phyloP scores from a whole-genome alignment of 2,329 filamentous ascomycete species.

The Colletotrichum zoysiae region DNA sequence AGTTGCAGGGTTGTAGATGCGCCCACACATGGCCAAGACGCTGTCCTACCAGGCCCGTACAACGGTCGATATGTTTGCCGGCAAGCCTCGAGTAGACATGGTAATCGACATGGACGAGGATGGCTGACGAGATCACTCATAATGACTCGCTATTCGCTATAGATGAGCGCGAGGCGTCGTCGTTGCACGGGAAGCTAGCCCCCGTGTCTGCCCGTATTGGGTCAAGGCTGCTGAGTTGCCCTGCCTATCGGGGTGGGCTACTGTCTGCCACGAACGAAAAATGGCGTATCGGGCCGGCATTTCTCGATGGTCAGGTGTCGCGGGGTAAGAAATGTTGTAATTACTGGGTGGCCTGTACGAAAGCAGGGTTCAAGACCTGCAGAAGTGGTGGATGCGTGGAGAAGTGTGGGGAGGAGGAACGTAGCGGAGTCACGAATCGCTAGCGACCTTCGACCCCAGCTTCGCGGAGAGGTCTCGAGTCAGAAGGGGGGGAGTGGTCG shows the following conservation, averaged over 20 bases:
- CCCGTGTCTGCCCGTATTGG: slow-evolving; percentile 26
- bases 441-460: slow-evolving; percentile 22
- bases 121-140: slow-evolving; percentile 9
- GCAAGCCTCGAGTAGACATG: background rate
- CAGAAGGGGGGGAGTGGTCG: slow-evolving; percentile 22
- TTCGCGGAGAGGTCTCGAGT: slow-evolving; percentile 25
- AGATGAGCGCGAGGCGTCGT: slow-evolving; percentile 29
- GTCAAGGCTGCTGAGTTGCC: slow-evolving; percentile 16
- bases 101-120: background rate
- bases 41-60: background rate
- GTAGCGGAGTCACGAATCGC: slow-evolving; percentile 29
- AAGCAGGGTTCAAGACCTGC: slow-evolving; percentile 35
- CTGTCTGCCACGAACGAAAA: slow-evolving; percentile 1
- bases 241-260: slow-evolving; percentile 1
- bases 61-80: background rate
- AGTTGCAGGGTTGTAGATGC: background rate
- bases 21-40: background rate
- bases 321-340: slow-evolving; percentile 24
- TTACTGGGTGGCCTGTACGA: slow-evolving; percentile 22
- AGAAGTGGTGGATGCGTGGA: slow-evolving; percentile 38
- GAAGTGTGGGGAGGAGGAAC: slow-evolving; percentile 37
- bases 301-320: slow-evolving; percentile 41
- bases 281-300: slow-evolving; percentile 38
- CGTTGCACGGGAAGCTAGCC: slow-evolving; percentile 22
- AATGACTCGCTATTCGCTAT: slow-evolving; percentile 37